Percentiles rank a stretch among this genome's conserved stretches.
These are phyloP conservation scores for Yamadazyma trypodendri DNA, from an alignment of 1,139 yeast genomes.

Conservation along the genomic window DNA sequence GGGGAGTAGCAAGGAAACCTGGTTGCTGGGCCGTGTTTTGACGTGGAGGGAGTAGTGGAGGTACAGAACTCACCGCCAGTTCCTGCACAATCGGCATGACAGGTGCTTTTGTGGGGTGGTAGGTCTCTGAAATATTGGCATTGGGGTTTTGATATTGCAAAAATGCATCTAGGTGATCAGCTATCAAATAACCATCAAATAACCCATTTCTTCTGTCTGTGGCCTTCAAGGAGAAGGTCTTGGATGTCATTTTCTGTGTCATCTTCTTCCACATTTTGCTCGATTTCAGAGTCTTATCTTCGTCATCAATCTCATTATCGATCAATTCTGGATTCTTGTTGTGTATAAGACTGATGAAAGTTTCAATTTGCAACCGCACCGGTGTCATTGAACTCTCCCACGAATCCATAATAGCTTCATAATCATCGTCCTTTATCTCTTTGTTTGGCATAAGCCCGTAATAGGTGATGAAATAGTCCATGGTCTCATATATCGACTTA, in stretches of 20 bases:
- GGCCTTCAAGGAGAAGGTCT: slow-evolving; percentile 26
- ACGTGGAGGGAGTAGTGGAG: slow-evolving; percentile 36
- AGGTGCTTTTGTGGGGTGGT: slow-evolving; percentile 28
- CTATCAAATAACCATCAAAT: slow-evolving; percentile 29
- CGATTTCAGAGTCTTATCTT: slow-evolving; percentile 25
- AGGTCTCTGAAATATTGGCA: slow-evolving; percentile 27
- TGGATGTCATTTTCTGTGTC: slow-evolving; percentile 23
- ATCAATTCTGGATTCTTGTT: slow-evolving; percentile 32
- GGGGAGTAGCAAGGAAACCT: slow-evolving; percentile 10
- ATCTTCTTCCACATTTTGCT: slow-evolving; percentile 30
- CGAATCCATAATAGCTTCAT: slow-evolving; percentile 24
- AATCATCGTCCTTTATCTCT: slow-evolving; percentile 12
- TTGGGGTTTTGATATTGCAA: slow-evolving; percentile 28
- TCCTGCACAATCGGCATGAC: slow-evolving; percentile 20
- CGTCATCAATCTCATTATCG: slow-evolving; percentile 30
- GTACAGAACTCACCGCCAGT: slow-evolving; percentile 5
- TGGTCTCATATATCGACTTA: slow-evolving; percentile 24
- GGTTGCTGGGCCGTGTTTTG: slow-evolving; percentile 17
- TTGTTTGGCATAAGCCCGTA: slow-evolving; percentile 34
- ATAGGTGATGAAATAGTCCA: slow-evolving; percentile 32
- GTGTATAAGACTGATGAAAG: slow-evolving; percentile 29
- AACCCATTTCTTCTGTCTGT: slow-evolving; percentile 31
- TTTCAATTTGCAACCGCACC: slow-evolving; percentile 35
- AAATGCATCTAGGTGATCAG: slow-evolving; percentile 36
- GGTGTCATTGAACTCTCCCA: slow-evolving; percentile 39